Percentiles rank a stretch among this genome's conserved stretches.
Evolutionary conservation across 2,329 filamentous ascomycete species (phyloP).

Genomic region (Aureobasidium namibiae): DNA sequence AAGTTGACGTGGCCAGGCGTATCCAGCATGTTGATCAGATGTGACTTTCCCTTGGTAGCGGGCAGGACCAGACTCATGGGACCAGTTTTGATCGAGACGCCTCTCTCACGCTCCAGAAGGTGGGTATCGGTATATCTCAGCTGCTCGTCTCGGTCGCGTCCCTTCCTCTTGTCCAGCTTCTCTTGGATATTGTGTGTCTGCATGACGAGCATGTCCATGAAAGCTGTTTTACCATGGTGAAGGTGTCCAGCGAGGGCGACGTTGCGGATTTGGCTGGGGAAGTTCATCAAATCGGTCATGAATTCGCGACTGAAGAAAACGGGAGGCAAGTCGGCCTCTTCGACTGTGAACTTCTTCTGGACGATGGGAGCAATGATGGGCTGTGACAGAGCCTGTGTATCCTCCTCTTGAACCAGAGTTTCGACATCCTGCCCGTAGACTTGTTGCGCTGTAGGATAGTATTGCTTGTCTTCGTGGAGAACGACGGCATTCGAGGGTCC

Average conservation of each 20-base stretch:
- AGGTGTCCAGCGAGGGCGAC: constrained; percentile 86
- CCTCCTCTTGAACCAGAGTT: constrained; percentile 92
- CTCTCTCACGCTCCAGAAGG: constrained; percentile 78
- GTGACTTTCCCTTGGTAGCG: constrained; percentile 84
- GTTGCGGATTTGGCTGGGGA: constrained; percentile 88
- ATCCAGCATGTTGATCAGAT: constrained; percentile 89
- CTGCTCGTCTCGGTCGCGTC: constrained; percentile 78
- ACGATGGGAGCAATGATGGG: constrained; percentile 91
- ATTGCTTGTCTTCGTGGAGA: constrained; percentile 97
- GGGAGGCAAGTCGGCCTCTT: constrained; percentile 82
- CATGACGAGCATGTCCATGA: constrained; percentile 96
- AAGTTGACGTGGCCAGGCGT: constrained; percentile 98
- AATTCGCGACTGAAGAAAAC: constrained; percentile 85
- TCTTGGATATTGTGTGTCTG: constrained; percentile 86
- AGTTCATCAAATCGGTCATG: constrained; percentile 94
- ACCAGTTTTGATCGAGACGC: constrained; percentile 82
- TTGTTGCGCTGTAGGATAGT: constrained; percentile 96
- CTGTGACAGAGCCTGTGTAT: constrained; percentile 83
- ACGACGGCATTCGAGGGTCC: constrained; percentile 95
- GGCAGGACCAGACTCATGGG: constrained; percentile 92
- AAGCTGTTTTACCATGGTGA: constrained; percentile 95
- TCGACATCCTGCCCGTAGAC: constrained; percentile 93
- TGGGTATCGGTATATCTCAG: constrained; percentile 92
- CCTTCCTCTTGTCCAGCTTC: constrained; percentile 69
- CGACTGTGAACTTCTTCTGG: constrained; percentile 90